Evolutionary conservation across 805 yeast species (phyloP), one percentile per base, ranked within the genome.

Genomic region (Naumovozyma castellii): DNA sequence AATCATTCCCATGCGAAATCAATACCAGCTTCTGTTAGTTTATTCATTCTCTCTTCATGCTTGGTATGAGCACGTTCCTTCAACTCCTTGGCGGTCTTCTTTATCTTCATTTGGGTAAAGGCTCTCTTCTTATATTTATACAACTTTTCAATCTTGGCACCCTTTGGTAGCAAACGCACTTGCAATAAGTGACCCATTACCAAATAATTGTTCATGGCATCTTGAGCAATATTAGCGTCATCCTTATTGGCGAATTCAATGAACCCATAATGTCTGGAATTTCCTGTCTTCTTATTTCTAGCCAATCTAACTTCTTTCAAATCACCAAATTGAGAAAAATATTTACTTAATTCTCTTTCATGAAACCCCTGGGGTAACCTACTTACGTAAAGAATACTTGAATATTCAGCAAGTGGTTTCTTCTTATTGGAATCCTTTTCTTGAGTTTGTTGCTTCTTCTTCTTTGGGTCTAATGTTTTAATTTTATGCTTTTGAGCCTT

Each of bases 151-250:
- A 66, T 64, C 46, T 69, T 59, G 51, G 76, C 73, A 9, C 75
- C 70, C 36, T 73, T 60, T 42, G 73, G 75, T 36, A 61, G 39
- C 18, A 59, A 43, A 43, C 73, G 67, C 29, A 83, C 88, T 62
- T 84, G 80, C 51, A 92, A 67, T 45, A 88, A 73, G 62, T 90
- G 97, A 5, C 94, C 94, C 66, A 84, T 79, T 34, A 92, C 59
- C 46, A 92, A 71, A 55, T 92, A 92, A 65, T 92, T 92, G 64
- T 92, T 80, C 98, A 92, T 92, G 35, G 97, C 80, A 49, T 92
- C 97, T 45, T 83, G 84, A 3, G 96, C 98, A 45, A 87, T 71
- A 50, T 77, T 73, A 34, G 97, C 97, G 41, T 83, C 94, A 36
- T 79, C 84, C 30, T 61, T 57, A 40, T 76, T 71, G 32, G 72